Percentiles rank a stretch among this genome's conserved stretches.
Conservation (phyloP, 1,284 basidiomycete genomes). For the Porogramme epimiltina region DNA sequence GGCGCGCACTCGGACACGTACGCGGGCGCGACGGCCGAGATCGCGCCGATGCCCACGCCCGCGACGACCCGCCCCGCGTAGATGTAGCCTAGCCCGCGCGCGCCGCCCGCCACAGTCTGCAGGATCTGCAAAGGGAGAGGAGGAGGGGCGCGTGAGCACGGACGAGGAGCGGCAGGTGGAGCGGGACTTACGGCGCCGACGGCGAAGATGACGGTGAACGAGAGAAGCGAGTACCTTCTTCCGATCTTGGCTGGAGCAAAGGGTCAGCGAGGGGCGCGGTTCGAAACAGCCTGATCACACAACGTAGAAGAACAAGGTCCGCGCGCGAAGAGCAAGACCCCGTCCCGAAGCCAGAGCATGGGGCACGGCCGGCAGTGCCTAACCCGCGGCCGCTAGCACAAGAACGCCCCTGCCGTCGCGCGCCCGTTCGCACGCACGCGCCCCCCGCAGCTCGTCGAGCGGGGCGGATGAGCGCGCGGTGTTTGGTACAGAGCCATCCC, state of each 20-base stretch:
- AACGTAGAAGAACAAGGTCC: no score
- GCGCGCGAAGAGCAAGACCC: no score
- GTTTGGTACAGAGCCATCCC: no score
- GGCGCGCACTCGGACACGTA: constrained; percentile 81
- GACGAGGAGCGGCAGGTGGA: constrained; percentile 17
- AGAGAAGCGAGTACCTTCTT: constrained; percentile 55
- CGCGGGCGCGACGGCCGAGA: constrained; percentile 70
- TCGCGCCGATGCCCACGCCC: constrained; percentile 70
- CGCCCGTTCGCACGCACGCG: no score
- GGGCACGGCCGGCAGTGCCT: no score
- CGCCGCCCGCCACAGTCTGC: constrained; percentile 60
- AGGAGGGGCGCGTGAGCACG: background rate
- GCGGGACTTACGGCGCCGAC: constrained; percentile 64
- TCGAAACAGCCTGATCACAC: no score
- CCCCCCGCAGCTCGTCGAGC: no score
- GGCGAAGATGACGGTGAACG: constrained; percentile 61
- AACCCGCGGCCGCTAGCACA: no score
- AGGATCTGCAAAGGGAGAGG: constrained; percentile 39
- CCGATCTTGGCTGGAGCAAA: constrained; percentile 49
- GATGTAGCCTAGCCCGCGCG: constrained; percentile 60
- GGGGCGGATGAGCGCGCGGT: no score
- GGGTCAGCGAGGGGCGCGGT: background rate
- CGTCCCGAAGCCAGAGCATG: no score
- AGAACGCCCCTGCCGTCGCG: no score
- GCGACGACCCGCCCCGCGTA: constrained; percentile 76